Evolutionary conservation across 2,329 filamentous ascomycete species (phyloP).

Genomic region (Neodidymelliopsis sp.): DNA sequence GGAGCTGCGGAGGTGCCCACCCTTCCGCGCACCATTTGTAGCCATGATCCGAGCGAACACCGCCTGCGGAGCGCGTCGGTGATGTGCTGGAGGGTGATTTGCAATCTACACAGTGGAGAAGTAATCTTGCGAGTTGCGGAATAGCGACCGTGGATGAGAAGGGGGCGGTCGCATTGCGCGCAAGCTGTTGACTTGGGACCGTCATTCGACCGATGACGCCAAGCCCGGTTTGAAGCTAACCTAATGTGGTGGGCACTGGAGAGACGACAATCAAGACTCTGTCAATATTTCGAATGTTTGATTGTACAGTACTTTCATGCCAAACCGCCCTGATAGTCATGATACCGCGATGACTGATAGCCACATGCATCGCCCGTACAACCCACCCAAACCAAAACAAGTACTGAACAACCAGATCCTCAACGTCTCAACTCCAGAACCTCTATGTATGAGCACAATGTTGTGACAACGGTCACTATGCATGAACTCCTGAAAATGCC

Average conservation of each 20-base stretch:
- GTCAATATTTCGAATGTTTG: not conserved
- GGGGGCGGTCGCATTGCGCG: constrained; percentile 17
- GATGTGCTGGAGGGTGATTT: not conserved
- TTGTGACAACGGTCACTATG: not conserved
- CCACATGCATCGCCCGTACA: not conserved
- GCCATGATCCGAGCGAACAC: constrained; percentile 34
- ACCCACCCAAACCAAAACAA: not conserved
- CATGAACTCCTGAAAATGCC: constrained; percentile 28
- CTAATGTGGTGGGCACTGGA: too few species aligned
- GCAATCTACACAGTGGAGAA: not conserved
- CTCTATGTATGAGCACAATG: constrained; percentile 7
- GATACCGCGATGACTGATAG: not conserved
- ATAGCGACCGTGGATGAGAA: constrained; percentile 27
- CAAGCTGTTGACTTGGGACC: constrained; percentile 14
- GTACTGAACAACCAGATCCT: not conserved
- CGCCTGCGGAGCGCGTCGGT: constrained; percentile 49
- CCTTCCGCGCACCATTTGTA: constrained; percentile 49
- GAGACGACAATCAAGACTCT: too few species aligned
- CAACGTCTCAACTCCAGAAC: not conserved
- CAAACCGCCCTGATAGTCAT: not conserved
- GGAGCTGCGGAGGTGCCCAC: constrained; percentile 34
- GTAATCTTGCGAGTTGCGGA: constrained; percentile 16
- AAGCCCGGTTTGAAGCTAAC: too few species aligned
- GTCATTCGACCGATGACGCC: constrained; percentile 20
- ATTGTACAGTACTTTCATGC: not conserved